Evolutionary conservation across 495 filamentous ascomycete genomes (phyloP).

Genomic region (Lophiotrema nucula): DNA sequence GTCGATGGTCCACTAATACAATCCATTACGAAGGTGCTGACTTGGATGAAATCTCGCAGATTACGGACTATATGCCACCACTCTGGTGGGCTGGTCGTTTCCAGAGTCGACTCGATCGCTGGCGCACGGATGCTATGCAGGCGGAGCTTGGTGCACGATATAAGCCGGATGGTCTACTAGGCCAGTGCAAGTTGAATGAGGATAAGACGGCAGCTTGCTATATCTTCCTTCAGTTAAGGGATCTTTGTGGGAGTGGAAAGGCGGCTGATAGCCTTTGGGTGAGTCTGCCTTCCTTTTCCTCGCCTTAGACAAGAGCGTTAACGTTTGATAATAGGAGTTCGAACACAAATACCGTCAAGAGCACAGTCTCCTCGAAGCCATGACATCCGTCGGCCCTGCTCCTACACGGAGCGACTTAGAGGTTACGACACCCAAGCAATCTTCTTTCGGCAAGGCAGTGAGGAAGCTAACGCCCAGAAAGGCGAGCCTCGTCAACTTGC

Average conservation of each 20-base stretch:
- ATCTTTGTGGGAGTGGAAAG: slow-evolving; percentile 7
- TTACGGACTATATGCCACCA: slow-evolving; percentile 23
- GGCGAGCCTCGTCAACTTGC: slow-evolving; percentile 25
- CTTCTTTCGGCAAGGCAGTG: slow-evolving; percentile 15
- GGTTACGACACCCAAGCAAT: slow-evolving; percentile 20
- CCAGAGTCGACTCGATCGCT: slow-evolving; percentile 20
- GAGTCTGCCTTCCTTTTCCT: no score
- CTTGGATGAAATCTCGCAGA: slow-evolving; percentile 1
- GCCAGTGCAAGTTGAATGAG: slow-evolving; percentile 8
- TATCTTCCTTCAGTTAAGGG: slow-evolving; percentile 25
- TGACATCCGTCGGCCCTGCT: background rate
- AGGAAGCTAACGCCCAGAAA: slow-evolving; percentile 28
- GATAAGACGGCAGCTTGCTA: slow-evolving; percentile 21
- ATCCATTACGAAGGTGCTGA: no score
- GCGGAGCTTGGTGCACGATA: slow-evolving; percentile 12
- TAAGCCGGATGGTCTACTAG: slow-evolving; percentile 6
- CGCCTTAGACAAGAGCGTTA: no score
- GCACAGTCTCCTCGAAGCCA: slow-evolving; percentile 7
- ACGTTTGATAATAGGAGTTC: slow-evolving; percentile 25
- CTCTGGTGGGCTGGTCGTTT: slow-evolving; percentile 28
- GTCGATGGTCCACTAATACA: no score
- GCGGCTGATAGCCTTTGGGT: slow-evolving; percentile 30
- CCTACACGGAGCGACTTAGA: background rate
- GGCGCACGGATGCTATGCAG: slow-evolving; percentile 24
- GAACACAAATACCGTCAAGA: slow-evolving; percentile 29